Base-by-base conservation (phyloP, 1,284 basidiomycete species). In the Austroboletus niveus region DNA sequence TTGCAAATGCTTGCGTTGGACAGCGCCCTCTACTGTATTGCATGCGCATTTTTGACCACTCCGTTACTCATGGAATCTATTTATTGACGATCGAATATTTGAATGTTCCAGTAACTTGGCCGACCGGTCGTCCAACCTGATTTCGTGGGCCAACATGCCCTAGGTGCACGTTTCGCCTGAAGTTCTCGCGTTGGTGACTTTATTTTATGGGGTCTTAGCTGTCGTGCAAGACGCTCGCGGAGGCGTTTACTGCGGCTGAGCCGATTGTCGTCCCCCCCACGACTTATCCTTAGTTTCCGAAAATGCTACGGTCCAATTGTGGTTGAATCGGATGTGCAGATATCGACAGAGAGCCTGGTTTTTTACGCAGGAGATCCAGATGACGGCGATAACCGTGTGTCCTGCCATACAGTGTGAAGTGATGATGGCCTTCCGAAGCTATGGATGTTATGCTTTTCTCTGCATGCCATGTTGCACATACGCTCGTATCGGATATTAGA, bases 251-350 rank as follows among this genome's bases (percentile, higher is more conserved):
- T 22, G 43, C 40, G 11, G 30, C 55, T 12, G 53, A 46, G 5
- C 53, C 48, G 8, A 41, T 48, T 39, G 47, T 56, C 12, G 41
- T 48, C 34, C 45, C 53, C 53, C 8, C 48, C 54, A 9, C 53
- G 45, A 5, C 52, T 56, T 38, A 38, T 56, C 17, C 31, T 56
- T 42, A 51, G 48, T 38, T 51, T 56, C 34, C 53, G 53, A 8
- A 27, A 41, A 30, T 17, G 45, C 29, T 45, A 47, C 48, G 45
- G 32, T 15, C 31, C 48, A 24, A 31, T 45, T 8, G 45, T 48
- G 8, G 40, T 17, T 4, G 20, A 48, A 15, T 51, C 54, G 6
- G 42, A 56, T 32, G 32, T 35, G 17, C 48, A 42, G 34, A 27
- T 38, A 11, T 44, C 32, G 30, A 38, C 45, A 10, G 53, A 51